Base-by-base conservation (phyloP, 2,329 filamentous ascomycete genomes). In the Cytospora schulzeri region DNA sequence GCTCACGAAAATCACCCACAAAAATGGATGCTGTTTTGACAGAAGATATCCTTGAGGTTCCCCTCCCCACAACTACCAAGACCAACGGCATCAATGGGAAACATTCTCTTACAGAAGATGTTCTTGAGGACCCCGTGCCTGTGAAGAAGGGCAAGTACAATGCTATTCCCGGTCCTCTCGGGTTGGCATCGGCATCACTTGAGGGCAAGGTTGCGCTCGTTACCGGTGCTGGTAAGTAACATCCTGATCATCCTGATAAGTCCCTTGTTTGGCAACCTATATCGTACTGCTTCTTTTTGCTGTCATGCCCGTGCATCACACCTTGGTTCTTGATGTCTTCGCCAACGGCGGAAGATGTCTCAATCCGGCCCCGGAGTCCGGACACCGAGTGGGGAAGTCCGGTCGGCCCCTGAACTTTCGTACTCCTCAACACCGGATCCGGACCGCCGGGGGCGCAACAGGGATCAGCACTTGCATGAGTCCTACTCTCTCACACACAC, bases 191-290 rank as follows among this genome's bases (percentile, higher is more conserved):
- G 45, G 76, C 76, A 41, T 77, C 75, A 33, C 74, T 77, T 14
- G 74, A 74, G 64, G 75, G 75, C 67, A 77, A 77, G 69, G 75
- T 77, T 56, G 75, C 75, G 63, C 71, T 77, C 22, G 75, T 77
- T 4, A 77, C 75, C 22, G 75, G 75, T 67, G 76, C 76, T 66
- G 76, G 76, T 78, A 73, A 54, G 76, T 75, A 11, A 28, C 38
- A 33, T 31, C 24, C 12, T 38, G 6, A 14, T 6, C 15, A 48
- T n/a, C n/a, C n/a, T n/a, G n/a, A n/a, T n/a, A n/a, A n/a, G n/a
- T n/a, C n/a, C n/a, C n/a, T n/a, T n/a, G n/a, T n/a, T n/a, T n/a
- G n/a, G n/a, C n/a, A n/a, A n/a, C n/a, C n/a, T n/a, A n/a, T n/a
- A n/a, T n/a, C n/a, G n/a, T n/a, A n/a, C n/a, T n/a, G n/a, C n/a